Percentiles rank a stretch among this genome's conserved stretches.
Evolutionary conservation across 2,329 filamentous ascomycete species (phyloP).

Genomic region (Penicillium sp.): DNA sequence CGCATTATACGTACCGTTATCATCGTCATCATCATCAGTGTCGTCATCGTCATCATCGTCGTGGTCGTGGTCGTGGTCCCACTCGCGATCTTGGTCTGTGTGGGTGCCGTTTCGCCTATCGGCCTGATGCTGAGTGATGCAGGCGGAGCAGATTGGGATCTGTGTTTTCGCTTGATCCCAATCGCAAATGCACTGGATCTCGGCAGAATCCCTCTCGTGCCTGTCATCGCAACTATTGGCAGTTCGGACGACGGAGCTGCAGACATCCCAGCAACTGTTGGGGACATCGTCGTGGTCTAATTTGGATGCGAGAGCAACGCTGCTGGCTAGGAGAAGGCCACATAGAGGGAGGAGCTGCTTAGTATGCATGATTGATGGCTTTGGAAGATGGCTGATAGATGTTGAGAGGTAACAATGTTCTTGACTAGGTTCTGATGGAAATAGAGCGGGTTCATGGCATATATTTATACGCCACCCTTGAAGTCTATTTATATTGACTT

Average conservation of each 20-base stretch:
- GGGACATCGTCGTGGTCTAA: conserved; percentile 32
- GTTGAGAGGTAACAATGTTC: background rate
- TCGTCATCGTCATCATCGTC: conserved; percentile 14
- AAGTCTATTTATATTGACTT: conserved; percentile 12
- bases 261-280: conserved; percentile 27
- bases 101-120: conserved; percentile 12
- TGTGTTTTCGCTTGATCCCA: conserved; percentile 26
- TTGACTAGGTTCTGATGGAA: background rate
- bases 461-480: too few species aligned
- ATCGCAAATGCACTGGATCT: conserved; percentile 30
- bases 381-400: background rate
- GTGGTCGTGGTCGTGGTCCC: conserved; percentile 19
- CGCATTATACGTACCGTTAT: conserved; percentile 25
- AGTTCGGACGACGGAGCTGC: conserved; percentile 24
- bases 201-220: conserved; percentile 25
- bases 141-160: conserved; percentile 34
- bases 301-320: conserved; percentile 23
- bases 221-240: conserved; percentile 25
- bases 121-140: conserved; percentile 27
- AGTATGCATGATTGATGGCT: conserved; percentile 21
- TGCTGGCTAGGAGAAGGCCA: conserved; percentile 25
- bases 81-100: conserved; percentile 12
- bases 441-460: background rate
- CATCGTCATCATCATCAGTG: conserved; percentile 17
- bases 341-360: conserved; percentile 24